These are phyloP conservation scores for Setaria viridis DNA, from an alignment of 202 grass and related monocot genomes.

Conservation along the genomic window DNA sequence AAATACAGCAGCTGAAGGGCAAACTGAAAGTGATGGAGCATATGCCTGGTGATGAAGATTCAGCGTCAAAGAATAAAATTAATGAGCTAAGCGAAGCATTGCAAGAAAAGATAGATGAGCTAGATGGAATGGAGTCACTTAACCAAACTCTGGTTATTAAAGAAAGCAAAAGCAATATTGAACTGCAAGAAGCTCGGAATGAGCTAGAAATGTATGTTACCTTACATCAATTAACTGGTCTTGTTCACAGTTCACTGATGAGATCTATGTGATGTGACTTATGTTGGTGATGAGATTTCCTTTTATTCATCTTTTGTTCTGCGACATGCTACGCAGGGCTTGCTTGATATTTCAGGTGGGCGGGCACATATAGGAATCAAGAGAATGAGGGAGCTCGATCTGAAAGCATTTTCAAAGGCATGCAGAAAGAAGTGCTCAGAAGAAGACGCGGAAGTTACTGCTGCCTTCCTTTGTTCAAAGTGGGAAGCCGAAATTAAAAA, in stretches of 20 bases:
- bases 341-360: conserved; percentile 52
- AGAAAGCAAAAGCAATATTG: conserved; percentile 79
- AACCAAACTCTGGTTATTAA: conserved; percentile 86
- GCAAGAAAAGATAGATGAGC: conserved; percentile 88
- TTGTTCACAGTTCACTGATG: conserved; percentile 1
- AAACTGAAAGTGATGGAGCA: conserved; percentile 61
- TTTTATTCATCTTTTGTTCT: conserved; percentile 37
- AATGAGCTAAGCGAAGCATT: conserved; percentile 70
- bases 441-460: conserved; percentile 58
- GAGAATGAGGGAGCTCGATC: conserved; percentile 55
- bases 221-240: neutral
- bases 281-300: conserved; percentile 7
- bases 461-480: conserved; percentile 63
- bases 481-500: conserved; percentile 90
- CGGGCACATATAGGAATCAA: conserved; percentile 65
- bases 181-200: conserved; percentile 89
- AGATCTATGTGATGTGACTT: neutral
- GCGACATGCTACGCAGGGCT: conserved; percentile 57
- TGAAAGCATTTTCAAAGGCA: conserved; percentile 55
- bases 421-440: conserved; percentile 52
- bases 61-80: conserved; percentile 65
- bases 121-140: conserved; percentile 82
- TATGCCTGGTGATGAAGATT: conserved; percentile 58
- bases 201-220: conserved; percentile 71
- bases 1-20: conserved; percentile 61